phyloP scores from a whole-genome alignment of 192 early-diverging fungal genomes.

The Backusella macrospora region DNA sequence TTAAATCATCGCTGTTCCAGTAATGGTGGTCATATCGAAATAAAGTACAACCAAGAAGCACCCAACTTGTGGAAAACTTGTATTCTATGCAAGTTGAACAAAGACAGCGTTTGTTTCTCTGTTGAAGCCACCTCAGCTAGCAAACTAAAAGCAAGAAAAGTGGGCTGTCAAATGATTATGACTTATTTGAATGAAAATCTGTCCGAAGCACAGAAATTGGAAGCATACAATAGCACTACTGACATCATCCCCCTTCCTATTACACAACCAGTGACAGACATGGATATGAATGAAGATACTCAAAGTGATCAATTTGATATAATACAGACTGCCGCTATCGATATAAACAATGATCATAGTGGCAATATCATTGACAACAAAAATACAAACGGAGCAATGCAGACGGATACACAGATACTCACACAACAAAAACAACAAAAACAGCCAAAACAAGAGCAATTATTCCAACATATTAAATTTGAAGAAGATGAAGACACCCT shows the following conservation, averaged over 20 bases:
- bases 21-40: background rate
- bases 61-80: background rate
- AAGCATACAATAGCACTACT: background rate
- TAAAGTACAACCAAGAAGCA: conserved; percentile 4
- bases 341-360: background rate
- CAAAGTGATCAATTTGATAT: background rate
- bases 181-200: conserved; percentile 1
- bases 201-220: background rate
- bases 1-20: background rate
- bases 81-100: conserved; percentile 3
- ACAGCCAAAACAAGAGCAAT: background rate
- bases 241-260: background rate
- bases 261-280: background rate
- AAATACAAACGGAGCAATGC: background rate
- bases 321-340: background rate
- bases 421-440: background rate
- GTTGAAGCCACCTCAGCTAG: background rate
- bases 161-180: background rate
- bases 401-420: background rate
- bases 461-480: background rate
- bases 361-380: background rate
- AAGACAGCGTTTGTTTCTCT: background rate
- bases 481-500: background rate
- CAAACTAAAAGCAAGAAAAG: background rate
- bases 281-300: background rate